A percentile compares a stretch with the other conserved stretches of the same genome.
Conservation (phyloP, 345 rosid species). For the Crucihimalaya himalaica region DNA sequence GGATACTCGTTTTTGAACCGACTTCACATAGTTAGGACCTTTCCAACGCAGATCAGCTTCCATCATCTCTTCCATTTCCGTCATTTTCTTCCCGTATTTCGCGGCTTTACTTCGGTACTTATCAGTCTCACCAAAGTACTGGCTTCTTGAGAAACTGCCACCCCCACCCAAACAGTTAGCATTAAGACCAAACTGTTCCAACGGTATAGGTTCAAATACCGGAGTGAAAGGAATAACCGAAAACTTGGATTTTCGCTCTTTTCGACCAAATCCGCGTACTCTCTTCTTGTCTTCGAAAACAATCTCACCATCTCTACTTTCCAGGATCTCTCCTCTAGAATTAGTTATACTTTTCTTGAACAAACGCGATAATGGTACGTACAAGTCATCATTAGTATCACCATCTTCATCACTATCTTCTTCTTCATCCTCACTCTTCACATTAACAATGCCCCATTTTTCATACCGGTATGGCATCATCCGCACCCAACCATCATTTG, state of each 20-base stretch:
- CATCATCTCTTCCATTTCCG: conserved; percentile 51
- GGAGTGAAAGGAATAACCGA: conserved; percentile 57
- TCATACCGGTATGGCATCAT: conserved; percentile 34
- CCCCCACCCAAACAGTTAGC: conserved; percentile 2
- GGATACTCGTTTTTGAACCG: conserved; percentile 20
- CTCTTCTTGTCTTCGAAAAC: conserved; percentile 24
- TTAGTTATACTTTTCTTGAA: conserved; percentile 25
- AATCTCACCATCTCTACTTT: not conserved
- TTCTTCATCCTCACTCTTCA: conserved; percentile 44
- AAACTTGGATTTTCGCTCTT: conserved; percentile 39
- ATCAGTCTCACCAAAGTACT: conserved; percentile 32
- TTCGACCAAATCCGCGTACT: conserved; percentile 26
- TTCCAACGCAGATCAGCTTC: conserved; percentile 48
- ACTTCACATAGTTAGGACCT: conserved; percentile 38
- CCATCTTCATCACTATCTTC: conserved; percentile 7
- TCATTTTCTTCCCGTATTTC: conserved; percentile 32
- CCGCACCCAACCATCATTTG: conserved; percentile 26
- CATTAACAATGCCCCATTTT: not conserved
- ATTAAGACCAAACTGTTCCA: conserved; percentile 44
- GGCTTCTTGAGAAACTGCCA: conserved; percentile 25
- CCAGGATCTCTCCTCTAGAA: not conserved
- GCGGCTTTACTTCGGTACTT: conserved; percentile 36
- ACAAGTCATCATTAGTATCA: conserved; percentile 36
- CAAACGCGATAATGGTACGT: conserved; percentile 53
- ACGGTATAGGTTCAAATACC: conserved; percentile 40